Evolutionary conservation across 805 yeast genomes (phyloP), one percentile per base, ranked within the genome.

Genomic region (Lipomyces sp.): DNA sequence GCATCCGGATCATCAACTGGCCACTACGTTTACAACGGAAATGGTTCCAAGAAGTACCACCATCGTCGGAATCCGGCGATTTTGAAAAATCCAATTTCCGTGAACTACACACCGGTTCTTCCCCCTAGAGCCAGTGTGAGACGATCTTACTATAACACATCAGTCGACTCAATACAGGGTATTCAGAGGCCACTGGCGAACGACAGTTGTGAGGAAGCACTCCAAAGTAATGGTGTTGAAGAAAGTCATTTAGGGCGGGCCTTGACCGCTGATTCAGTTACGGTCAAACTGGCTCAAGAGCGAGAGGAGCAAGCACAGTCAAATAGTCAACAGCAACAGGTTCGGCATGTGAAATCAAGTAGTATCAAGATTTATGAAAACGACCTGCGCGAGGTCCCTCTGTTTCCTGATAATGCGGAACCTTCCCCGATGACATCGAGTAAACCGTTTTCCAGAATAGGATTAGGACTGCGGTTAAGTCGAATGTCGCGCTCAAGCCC

Each of bases 401-500:
- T 6, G 24, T 5, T 42, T n/a, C 48, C 48, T 15, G 48, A 18
- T 24, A 42, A n/a, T 15, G 56, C 56, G 24, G 18, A 2, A 11
- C 18, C 56, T n/a, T n/a, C 37, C 56, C 15, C 34, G 7, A n/a
- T 53, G 2, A 8, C 56, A 32, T 53, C 37, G 18, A 34, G 15
- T 15, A 53, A 42, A 53, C 4, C 18, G 1, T 32, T 32, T 34
- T 13, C 37, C 24, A 53, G 37, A 5, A 18, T 42, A 15, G 48
- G 48, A 42, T 24, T 42, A 15, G 48, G 48, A 42, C 24, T 42
- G 24, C 11, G 8, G 3, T 34, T 51, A 29, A 51, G 34, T 51
- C 56, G 62, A 18, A 30, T 48, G 56, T 60, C 68, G 5, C 64
- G 60, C 33, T 65, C 68, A n/a, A 53, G 66, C 29, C 68, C 68